Evolutionary conservation across 257 asterid genomes (phyloP).

Genomic region (Salvia hispanica): DNA sequence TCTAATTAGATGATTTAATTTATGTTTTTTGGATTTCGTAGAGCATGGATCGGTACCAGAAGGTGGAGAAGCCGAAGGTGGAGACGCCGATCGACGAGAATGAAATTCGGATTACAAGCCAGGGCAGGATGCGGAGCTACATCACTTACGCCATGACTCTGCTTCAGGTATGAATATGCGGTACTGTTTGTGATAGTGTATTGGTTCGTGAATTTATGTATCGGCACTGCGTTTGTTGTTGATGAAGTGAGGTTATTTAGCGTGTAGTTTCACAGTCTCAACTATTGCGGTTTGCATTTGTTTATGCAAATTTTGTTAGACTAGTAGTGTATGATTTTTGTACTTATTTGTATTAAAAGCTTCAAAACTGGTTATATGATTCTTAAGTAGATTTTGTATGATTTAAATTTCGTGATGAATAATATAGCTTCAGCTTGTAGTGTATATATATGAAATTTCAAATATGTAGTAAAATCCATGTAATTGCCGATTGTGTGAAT

Average conservation of each 20-base stretch:
- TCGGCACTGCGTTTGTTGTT: neutral
- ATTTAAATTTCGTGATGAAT: neutral
- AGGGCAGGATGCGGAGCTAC: constrained; percentile 72
- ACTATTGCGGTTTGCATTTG: neutral
- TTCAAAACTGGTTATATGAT: neutral
- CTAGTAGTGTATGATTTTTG: neutral
- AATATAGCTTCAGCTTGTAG: neutral
- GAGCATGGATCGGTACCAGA: constrained; percentile 81
- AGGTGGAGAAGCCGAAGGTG: constrained; percentile 67
- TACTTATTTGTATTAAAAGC: neutral
- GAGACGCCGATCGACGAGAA: constrained; percentile 63
- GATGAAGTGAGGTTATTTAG: neutral
- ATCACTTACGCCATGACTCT: constrained; percentile 68
- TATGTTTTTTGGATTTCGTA: neutral
- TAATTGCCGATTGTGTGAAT: neutral
- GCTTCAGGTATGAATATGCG: constrained; percentile 51
- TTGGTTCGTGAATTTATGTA: constrained; percentile 1
- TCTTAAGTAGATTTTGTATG: neutral
- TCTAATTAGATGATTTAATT: neutral
- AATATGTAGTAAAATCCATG: neutral
- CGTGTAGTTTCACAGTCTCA: neutral
- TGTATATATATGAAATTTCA: neutral
- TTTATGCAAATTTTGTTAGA: neutral
- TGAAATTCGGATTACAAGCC: constrained; percentile 72
- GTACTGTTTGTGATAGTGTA: neutral